Evolutionary conservation across 2,329 filamentous ascomycete species (phyloP), one percentile per base, ranked within the genome.

Genomic region (Monosporascus sp.): DNA sequence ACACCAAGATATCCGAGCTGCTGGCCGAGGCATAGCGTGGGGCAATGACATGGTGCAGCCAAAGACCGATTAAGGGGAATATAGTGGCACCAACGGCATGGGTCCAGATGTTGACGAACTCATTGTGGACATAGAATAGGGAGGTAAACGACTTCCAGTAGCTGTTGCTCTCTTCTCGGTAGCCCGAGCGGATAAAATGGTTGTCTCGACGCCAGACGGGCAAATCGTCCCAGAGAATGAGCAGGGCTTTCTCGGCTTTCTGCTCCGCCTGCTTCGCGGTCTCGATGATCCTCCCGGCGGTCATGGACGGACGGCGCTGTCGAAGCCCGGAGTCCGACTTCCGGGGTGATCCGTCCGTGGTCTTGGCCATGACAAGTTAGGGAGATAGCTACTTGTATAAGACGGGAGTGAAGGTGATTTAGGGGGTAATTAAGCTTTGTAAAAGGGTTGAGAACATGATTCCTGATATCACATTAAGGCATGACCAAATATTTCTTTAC

Each of bases 11-110:
- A 67, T 96, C 91, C 3, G 79, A 72, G 8, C 65, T 55, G 8
- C 76, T 77, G 7, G 88, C 87, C 3, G 78, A 75, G 8, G 76
- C 76, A 64, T 92, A 93, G 8, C 89, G 81, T 38, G 87, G 82
- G 14, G 76, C 75, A 38, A 92, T 72, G 48, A 78, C 70, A 24
- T 68, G 66, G 68, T 86, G 82, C 14, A 91, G 70, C 49, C 79
- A 73, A 14, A 73, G 57, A 1, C 76, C 80, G 1, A 75, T 71
- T 7, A 75, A 64, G 3, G 82, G 65, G 53, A 88, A 85, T 37
- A 80, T 60, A 1, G 87, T 49, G 11, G 86, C 81, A 7, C 90
- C 91, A 41, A 90, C 63, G 9, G 86, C 76, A 59, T 85, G 81
- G 14, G 81, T 77, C 79, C 80, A 84, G 66, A 84, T 83, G 69